These are phyloP conservation scores for Pythium aquatile DNA, from an alignment of 352 stramenopile species.

Conservation along the genomic window DNA sequence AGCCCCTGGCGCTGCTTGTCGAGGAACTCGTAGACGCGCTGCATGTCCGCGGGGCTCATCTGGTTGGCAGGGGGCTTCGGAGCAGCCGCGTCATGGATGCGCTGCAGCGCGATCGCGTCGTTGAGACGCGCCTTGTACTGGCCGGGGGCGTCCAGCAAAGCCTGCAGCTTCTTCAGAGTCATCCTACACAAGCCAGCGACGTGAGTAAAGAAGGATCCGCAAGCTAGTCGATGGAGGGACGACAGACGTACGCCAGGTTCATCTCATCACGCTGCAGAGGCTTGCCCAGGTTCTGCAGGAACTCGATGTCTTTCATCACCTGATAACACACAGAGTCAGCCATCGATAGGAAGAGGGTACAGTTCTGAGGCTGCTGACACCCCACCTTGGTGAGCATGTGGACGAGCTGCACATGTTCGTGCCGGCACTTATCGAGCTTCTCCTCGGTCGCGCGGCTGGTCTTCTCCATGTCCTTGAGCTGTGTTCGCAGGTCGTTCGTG, in stretches of 20 bases:
- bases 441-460: conserved; percentile 74
- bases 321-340: conserved; percentile 1
- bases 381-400: conserved; percentile 77
- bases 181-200: conserved; percentile 33
- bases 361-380: background rate
- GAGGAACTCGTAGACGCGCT: conserved; percentile 80
- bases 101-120: conserved; percentile 69
- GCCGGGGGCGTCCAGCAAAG: conserved; percentile 69
- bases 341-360: no score
- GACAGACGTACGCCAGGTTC: conserved; percentile 61
- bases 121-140: conserved; percentile 88
- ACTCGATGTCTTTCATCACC: conserved; percentile 86
- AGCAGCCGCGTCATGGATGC: conserved; percentile 51
- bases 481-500: conserved; percentile 66
- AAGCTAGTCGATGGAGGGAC: conserved; percentile 5
- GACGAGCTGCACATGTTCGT: conserved; percentile 82
- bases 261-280: conserved; percentile 78
- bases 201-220: background rate
- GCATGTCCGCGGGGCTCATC: conserved; percentile 70
- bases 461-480: conserved; percentile 84
- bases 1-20: conserved; percentile 84
- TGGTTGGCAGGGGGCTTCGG: conserved; percentile 40
- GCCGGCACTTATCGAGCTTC: conserved; percentile 82
- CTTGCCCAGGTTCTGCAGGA: conserved; percentile 85
- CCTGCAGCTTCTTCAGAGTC: conserved; percentile 84